Conservation (phyloP, 345 rosid species). For the Excoecaria agallocha region DNA sequence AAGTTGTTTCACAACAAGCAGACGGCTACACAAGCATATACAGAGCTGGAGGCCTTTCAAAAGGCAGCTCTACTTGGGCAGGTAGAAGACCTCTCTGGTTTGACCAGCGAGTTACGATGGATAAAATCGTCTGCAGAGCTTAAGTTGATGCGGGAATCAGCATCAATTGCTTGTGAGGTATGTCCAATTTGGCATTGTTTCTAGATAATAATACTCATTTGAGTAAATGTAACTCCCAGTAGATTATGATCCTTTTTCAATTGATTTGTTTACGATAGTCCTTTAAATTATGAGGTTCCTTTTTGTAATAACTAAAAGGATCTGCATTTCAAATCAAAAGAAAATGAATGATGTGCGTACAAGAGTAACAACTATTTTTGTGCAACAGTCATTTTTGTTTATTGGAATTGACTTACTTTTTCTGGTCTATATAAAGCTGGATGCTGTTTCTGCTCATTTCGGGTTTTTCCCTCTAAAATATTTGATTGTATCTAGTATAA, state of each 20-base stretch:
- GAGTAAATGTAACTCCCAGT: neutral
- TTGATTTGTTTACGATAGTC: neutral
- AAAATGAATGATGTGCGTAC: neutral
- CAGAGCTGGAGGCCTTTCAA: conserved; percentile 65
- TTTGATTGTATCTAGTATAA: neutral
- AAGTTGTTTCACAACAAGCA: conserved; percentile 70
- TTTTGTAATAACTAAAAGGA: conserved; percentile 4
- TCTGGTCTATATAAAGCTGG: neutral
- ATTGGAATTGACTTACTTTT: neutral
- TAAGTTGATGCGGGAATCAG: conserved; percentile 88
- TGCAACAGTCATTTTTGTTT: neutral
- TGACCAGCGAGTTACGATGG: conserved; percentile 74
- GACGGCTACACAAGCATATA: conserved; percentile 58
- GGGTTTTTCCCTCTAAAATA: conserved; percentile 1
- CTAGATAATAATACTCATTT: neutral
- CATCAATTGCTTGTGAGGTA: conserved; percentile 97
- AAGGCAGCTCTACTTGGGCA: conserved; percentile 46
- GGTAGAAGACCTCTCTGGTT: conserved; percentile 58
- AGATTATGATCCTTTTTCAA: neutral
- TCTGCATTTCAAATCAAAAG: neutral
- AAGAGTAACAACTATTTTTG: neutral
- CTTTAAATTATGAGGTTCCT: neutral
- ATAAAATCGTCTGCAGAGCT: conserved; percentile 85
- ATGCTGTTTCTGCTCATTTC: neutral
- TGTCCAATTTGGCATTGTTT: conserved; percentile 13